Base-by-base conservation (phyloP, 1,284 basidiomycete species). In the Microbotryomycetes sp. region DNA sequence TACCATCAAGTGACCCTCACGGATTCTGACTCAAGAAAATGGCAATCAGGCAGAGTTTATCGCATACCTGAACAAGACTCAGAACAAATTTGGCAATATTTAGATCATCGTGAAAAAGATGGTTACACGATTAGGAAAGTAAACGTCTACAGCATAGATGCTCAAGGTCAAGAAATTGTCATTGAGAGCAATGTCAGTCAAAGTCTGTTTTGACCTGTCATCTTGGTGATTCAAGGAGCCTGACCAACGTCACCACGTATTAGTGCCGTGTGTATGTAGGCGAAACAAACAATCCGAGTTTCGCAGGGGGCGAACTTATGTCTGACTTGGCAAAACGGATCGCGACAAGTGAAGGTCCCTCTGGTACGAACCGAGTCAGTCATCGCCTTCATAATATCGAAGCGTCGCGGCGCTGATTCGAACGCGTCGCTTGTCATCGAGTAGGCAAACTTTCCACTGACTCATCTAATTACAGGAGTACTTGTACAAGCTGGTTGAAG, bases 291-390 rank as follows among this genome's bases (percentile, higher is more conserved):
- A 91, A 89, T 64, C 85, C 86, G 0, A 87, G 87, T 0, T 91
- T 90, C 73, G 65, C 47, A 0, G 67, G 67, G 6, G 67, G 62
- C 3, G 51, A 53, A 25, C 47, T 49, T 9, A 66, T 69, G 65
- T 51, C 19, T 0, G 46, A 54, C 7, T 57, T 69, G 0, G 63
- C 62, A 1, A 19, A 42, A 55, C 80, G 79, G 16, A 92, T 93
- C 58, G 88, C 84, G 80, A 76, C 76, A 28, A 86, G 86, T 1
- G 80, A 83, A 0, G 90, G 90, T 0, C 89, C 89, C 0, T 91
- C 89, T 0, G 91, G 91, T 0, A 81, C 78, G 2, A 93, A 93
- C 77, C 89, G 89, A 79, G 87, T 84, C 53, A 29, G 67, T 60
- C 29, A 53, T 14, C 23, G 54, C 25, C 7, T 31, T 22, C 2